Conservation (phyloP, 345 rosid species). For the Erodium maritimum region DNA sequence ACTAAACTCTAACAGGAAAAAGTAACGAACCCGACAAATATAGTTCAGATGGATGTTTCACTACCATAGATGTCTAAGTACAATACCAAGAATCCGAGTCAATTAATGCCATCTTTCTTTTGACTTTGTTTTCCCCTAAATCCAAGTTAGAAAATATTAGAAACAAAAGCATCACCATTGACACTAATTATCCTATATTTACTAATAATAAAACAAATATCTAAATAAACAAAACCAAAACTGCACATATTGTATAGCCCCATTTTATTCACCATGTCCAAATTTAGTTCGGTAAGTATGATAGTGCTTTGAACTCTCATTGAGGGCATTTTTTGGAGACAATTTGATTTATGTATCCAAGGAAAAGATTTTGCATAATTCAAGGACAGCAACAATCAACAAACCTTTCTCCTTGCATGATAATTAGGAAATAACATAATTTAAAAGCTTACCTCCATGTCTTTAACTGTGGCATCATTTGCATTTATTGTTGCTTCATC, state of each 20-base stretch:
- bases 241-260: neutral
- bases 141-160: neutral
- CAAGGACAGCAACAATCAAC: neutral
- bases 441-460: constrained; percentile 75
- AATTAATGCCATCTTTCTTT: neutral
- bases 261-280: too few relatives aligned
- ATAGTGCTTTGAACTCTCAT: neutral
- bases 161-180: neutral
- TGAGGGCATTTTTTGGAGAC: neutral
- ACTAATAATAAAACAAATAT: neutral
- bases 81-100: too few relatives aligned
- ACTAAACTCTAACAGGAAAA: too few relatives aligned
- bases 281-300: too few relatives aligned
- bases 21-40: too few relatives aligned
- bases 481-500: constrained; percentile 66
- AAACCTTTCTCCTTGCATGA: neutral
- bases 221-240: neutral
- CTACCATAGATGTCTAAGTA: too few relatives aligned
- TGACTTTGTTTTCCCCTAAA: neutral
- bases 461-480: constrained; percentile 81
- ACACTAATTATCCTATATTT: neutral
- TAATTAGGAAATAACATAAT: neutral
- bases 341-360: too few relatives aligned
- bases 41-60: too few relatives aligned
- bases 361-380: neutral